Percentiles rank a stretch among this genome's conserved stretches.
These are phyloP conservation scores for Chaetomium globosum DNA, from an alignment of 2,329 filamentous ascomycete genomes.

Conservation along the genomic window DNA sequence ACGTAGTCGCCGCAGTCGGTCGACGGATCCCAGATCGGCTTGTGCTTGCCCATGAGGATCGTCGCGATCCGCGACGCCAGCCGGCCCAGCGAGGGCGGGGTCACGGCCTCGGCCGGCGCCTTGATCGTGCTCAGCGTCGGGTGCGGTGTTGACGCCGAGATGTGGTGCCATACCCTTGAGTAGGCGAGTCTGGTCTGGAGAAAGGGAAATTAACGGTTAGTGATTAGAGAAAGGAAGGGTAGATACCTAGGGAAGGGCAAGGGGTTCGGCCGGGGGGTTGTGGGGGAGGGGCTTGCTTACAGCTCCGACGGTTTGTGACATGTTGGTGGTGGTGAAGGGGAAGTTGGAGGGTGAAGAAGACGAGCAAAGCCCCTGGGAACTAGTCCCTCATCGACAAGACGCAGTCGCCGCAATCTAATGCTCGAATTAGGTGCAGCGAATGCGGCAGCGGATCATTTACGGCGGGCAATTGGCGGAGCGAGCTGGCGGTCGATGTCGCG, in stretches of 20 bases:
- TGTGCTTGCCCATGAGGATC: conserved; percentile 97
- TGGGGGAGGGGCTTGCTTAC: conserved; percentile 55
- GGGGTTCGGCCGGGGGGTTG: not conserved
- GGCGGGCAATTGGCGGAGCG: conserved; percentile 21
- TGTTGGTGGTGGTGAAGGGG: conserved; percentile 45
- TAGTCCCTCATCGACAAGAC: conserved; percentile 40
- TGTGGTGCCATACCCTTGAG: conserved; percentile 89
- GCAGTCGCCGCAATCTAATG: not conserved
- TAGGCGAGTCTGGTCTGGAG: conserved; percentile 90
- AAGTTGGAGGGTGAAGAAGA: conserved; percentile 4
- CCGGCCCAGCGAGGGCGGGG: conserved; percentile 81
- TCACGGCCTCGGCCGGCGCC: conserved; percentile 54
- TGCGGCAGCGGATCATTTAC: not conserved
- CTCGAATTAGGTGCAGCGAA: not conserved
- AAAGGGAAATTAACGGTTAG: conserved; percentile 5
- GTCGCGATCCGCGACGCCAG: conserved; percentile 85
- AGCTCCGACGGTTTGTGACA: conserved; percentile 79
- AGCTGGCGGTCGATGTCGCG: conserved; percentile 18
- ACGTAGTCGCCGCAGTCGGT: conserved; percentile 99
- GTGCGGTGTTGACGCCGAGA: conserved; percentile 71
- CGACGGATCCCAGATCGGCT: conserved; percentile 94
- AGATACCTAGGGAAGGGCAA: not conserved
- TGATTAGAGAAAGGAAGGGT: not conserved
- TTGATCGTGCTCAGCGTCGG: conserved; percentile 59
- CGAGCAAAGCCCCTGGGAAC: conserved; percentile 34